Base-by-base conservation (phyloP, 371 early-diverging fungal species). In the Rhizopus microsporus region DNA sequence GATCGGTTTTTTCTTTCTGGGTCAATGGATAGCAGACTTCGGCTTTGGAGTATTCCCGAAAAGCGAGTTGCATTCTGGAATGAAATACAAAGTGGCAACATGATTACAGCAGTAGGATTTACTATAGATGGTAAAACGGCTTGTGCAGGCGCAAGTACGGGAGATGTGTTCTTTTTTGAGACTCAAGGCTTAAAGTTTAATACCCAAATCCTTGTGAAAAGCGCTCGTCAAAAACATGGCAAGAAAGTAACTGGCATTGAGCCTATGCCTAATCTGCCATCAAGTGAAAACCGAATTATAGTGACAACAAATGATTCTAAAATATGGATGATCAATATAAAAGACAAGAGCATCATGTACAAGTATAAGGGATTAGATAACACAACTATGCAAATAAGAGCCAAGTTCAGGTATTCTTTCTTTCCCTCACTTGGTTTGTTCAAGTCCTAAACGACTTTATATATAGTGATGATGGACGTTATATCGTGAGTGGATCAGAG, bases 301-400 rank as follows among this genome's bases (percentile, higher is more conserved):
- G 84, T 93, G 5, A 88, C 92, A 1, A 86, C 89, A 37, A 91
- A 89, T 56, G 95, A 96, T 70, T 93, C 93, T 4, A 72, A 85
- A 1, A 71, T 95, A 29, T 82, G 95, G 49, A 65, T 94, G 54
- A 87, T 87, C 56, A 85, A 90, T 57, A 68, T 92, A 51, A 69
- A 81, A 2, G 92, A 90, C 62, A 91, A 89, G 49, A 80, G 85
- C 16, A 69, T 92, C 17, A 75, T 84, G 13, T 78, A 85, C 50
- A 88, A 90, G 67, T 94, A 86, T 64, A 87, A 87, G 62, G 95
- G 96, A 6, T 68, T 84, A 0, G 86, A 87, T 35, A 89, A 90
- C 33, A 63, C 74, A 10, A 69, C 74, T 9, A 78, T 83, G 60
- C 89, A 91, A 67, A 84, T 91, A 32, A 74, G 77, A 54, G 94